Conservation (phyloP, 768 basidiomycete genomes). For the Lactarius hatsudake region DNA sequence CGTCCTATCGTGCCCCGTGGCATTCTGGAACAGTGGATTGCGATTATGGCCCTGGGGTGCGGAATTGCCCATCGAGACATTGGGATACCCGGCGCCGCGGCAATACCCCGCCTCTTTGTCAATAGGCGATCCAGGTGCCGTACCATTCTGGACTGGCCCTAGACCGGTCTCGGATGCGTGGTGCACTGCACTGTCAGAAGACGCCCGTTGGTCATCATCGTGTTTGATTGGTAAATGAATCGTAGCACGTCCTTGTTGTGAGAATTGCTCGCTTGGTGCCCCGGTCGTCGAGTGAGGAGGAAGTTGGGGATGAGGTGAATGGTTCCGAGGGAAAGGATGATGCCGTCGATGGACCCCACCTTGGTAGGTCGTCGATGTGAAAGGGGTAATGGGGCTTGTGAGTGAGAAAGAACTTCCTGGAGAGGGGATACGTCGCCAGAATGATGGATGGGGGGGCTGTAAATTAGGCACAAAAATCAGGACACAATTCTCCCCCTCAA, state of each 20-base stretch:
- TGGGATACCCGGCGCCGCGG: conserved; percentile 18
- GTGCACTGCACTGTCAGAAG: conserved; percentile 13
- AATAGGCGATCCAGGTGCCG: conserved; percentile 19
- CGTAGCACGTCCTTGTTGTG: conserved; percentile 6
- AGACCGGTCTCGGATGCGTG: conserved; percentile 21
- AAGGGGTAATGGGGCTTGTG: conserved; percentile 9
- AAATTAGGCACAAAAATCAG: conserved; percentile 1
- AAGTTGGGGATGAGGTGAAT: neutral
- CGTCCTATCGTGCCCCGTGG: conserved; percentile 24
- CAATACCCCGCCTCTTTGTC: conserved; percentile 16
- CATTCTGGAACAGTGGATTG: conserved; percentile 9
- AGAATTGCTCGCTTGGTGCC: conserved; percentile 4
- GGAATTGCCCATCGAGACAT: conserved; percentile 16
- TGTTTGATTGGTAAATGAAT: conserved; percentile 7
- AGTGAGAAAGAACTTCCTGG: conserved; percentile 23
- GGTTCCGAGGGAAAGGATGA: conserved; percentile 2
- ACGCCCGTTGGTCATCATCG: conserved; percentile 22
- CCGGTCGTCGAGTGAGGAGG: neutral
- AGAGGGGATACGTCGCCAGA: conserved; percentile 23
- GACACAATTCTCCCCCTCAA: neutral
- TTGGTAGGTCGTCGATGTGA: conserved; percentile 15
- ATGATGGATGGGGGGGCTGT: conserved; percentile 18
- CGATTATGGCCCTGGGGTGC: conserved; percentile 4
- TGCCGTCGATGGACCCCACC: conserved; percentile 16
- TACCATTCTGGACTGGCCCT: conserved; percentile 25